Conservation (phyloP, 2,329 filamentous ascomycete species). For the Epichloe coenophiala region DNA sequence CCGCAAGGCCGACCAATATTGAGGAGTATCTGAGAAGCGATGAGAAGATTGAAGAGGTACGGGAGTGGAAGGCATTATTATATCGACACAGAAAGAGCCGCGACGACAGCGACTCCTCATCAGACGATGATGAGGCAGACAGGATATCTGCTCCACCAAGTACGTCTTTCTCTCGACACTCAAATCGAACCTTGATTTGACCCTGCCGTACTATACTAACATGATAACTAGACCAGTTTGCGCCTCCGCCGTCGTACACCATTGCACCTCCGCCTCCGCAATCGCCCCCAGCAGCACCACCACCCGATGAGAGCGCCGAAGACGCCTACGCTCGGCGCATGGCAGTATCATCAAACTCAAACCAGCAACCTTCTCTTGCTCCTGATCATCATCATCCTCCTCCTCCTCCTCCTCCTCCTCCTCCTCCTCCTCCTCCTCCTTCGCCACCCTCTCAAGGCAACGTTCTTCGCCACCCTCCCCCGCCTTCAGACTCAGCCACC, state of each 20-base stretch:
- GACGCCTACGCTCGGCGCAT: constrained; percentile 54
- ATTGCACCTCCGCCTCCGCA: constrained; percentile 41
- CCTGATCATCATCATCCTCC: constrained; percentile 13
- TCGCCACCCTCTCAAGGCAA: constrained; percentile 13
- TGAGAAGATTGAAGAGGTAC: constrained; percentile 65
- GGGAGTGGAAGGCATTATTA: constrained; percentile 73
- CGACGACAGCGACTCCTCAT: constrained; percentile 23
- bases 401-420: no score
- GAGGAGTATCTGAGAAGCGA: constrained; percentile 76
- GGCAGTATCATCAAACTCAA: constrained; percentile 34
- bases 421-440: constrained; percentile 18
- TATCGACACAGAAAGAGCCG: constrained; percentile 52
- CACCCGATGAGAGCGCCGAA: constrained; percentile 51
- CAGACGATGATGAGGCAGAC: constrained; percentile 28
- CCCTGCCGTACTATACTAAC: neutral
- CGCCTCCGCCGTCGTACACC: constrained; percentile 42
- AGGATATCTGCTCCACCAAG: constrained; percentile 18
- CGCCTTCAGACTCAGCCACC: constrained; percentile 34
- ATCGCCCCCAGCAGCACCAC: constrained; percentile 28
- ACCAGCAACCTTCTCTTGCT: constrained; percentile 19
- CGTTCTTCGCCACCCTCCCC: constrained; percentile 23
- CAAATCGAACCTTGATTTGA: neutral
- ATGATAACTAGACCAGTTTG: constrained; percentile 37
- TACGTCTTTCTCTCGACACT: constrained; percentile 11
- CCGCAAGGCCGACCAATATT: constrained; percentile 66